Evolutionary conservation across 139 green algal genomes (phyloP), one percentile per base, ranked within the genome.

Genomic region (Cymbomonas tetramitiformis): DNA sequence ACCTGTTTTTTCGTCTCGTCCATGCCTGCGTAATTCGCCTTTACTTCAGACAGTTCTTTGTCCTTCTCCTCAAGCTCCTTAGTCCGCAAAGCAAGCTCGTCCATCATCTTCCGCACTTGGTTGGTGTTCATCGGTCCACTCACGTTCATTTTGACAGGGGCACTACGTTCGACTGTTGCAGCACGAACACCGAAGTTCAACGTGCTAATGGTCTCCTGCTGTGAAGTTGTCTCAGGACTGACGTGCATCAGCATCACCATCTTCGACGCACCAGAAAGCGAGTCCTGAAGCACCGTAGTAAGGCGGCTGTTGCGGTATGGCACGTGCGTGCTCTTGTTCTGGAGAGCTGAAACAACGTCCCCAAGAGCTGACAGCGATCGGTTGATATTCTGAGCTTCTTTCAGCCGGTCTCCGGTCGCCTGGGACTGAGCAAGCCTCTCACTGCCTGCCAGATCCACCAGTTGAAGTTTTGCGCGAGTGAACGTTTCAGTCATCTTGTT

Each of bases 291-390:
- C 33, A 94, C 71, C 69, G 79, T 79, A 0, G 87, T 96, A 21
- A 96, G 79, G 75, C 90, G 93, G 64, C 70, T 85, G 80, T 96
- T 94, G 59, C 87, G 78, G 76, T 83, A 96, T 0, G 87, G 87
- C 19, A 96, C 67, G 71, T 96, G 87, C 5, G 15, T 30, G 61
- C 46, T 43, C 36, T 76, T 65, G 15, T 29, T 24, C 54, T 57
- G 43, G 33, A 86, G 74, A 36, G 70, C 59, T 4, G 50, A 12
- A 19, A 86, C 81, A 26, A 86, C 78, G 40, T 84, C 78, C 2
- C 78, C 78, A 51, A 93, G 60, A 4, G 83, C 81, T 0, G 56
- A 73, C 1, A 93, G 73, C 46, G 58, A 78, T 62, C 83, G 83
- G 79, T 93, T 93, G 78, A 93, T 93, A 61, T 74, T 62, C 64